Evolutionary conservation across 306 rosid genomes (phyloP).

Genomic region (Rubus parviflorus): DNA sequence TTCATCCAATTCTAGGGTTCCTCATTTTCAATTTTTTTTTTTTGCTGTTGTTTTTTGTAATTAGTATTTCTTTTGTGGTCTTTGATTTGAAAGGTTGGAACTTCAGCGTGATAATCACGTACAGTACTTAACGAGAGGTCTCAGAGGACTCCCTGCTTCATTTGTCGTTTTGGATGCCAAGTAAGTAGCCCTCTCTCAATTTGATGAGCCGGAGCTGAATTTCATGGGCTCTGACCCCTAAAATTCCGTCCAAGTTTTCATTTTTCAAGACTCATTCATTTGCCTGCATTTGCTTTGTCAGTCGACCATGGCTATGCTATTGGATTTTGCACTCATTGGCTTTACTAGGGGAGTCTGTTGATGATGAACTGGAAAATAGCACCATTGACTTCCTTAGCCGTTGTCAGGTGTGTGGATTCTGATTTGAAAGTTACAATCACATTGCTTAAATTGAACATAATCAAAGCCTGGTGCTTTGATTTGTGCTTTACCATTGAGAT

Average conservation of each 20-base stretch:
- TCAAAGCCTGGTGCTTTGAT: neutral
- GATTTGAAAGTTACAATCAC: neutral
- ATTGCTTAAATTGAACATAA: neutral
- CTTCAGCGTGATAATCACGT: conserved; percentile 75
- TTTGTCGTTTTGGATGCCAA: conserved; percentile 80
- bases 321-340: conserved; percentile 90
- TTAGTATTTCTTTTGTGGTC: neutral
- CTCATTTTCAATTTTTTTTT: neutral
- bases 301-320: conserved; percentile 98
- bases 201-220: neutral
- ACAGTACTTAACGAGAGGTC: conserved; percentile 59
- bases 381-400: conserved; percentile 69
- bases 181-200: conserved; percentile 28
- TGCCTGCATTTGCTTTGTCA: conserved; percentile 21
- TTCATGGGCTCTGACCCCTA: too few species aligned
- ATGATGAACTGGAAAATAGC: conserved; percentile 49
- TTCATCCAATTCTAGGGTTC: neutral
- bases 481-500: neutral
- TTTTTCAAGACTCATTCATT: neutral
- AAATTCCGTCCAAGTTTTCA: neutral
- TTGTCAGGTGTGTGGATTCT: conserved; percentile 58
- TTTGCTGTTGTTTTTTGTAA: neutral
- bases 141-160: conserved; percentile 54
- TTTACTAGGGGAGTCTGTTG: conserved; percentile 64
- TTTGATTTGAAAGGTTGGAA: conserved; percentile 51